Evolutionary conservation across 1,284 basidiomycete species (phyloP), one percentile per base, ranked within the genome.

Genomic region (Vanrija sp.): DNA sequence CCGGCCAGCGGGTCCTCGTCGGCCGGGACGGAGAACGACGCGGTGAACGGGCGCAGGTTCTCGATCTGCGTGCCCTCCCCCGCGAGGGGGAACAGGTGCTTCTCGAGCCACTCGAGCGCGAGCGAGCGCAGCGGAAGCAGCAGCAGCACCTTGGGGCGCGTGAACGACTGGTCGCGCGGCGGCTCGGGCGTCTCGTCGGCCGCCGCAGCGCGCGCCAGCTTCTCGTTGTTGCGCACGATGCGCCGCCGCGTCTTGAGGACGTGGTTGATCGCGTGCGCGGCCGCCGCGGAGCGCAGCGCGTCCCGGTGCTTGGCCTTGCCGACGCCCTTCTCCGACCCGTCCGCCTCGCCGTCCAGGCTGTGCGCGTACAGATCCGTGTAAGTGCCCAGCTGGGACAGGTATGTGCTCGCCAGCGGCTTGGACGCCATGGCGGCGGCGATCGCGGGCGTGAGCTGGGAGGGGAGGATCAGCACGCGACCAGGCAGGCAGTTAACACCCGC

Each of bases 81-180:
- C 12, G 75, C 18, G 83, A 89, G 67, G 86, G 88, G 38, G 81
- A 76, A 78, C 3, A 84, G 85, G 85, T 85, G 51, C 80, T 80
- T 62, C 86, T 78, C 90, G 88, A 98, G 65, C 65, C 75, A 77
- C 51, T 83, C 81, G 6, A 90, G 79, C 0, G 91, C 95, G 40
- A 86, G 86, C 39, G 91, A 91, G 49, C 96, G 91, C 79, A 97
- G 91, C 0, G 96, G 96, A 3, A 92, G 82, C 48, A 98, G 84
- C 55, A 98, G 79, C 50, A 98, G 87, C 12, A 96, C 82, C 42
- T 95, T 95, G 19, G 96, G 95, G 8, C 96, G 87, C 1, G 94
- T 97, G 78, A 98, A 98, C 21, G 95, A 94, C 81, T 98, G 95
- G 72, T 98, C 95, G 74, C 91, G 88, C 7, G 91, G 83, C 44